Base-by-base conservation (phyloP, 2,329 filamentous ascomycete genomes). In the Diaporthe sp. region DNA sequence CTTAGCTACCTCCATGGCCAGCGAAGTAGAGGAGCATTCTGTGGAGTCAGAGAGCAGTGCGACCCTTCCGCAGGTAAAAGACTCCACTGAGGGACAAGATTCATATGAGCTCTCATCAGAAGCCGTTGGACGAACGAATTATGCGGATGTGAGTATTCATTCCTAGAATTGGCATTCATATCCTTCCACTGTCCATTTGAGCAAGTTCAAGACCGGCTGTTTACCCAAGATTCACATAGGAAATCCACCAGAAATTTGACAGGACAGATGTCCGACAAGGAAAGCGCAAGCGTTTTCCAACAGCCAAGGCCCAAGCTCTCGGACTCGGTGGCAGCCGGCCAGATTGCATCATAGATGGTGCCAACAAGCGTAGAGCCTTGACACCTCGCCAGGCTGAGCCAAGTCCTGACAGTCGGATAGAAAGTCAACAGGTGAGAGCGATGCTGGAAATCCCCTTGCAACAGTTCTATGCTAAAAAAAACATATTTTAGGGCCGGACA, bases 231-330 rank as follows among this genome's bases (percentile, higher is more conserved):
- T 7, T 0, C 6, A n/a, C 19, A 13, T 33, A 58, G 19, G 42
- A 28, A 5, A 61, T 13, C 38, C 15, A 45, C 13, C 25, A 64
- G 38, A 17, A 25, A 19, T 4, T 1, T 22, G 30, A 22, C 25
- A 17, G 15, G 38, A 45, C 58, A 7, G 25, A 30, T 15, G 6
- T 28, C 38, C 58, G 38, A 25, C 58, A 19, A 42, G n/a, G 38
- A 64, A 64, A 64, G 38, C 58, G 38, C 40, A 64, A 64, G 38
- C 38, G 58, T 12, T 19, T 64, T 22, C 38, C 25, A 45, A 64
- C 58, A 45, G 38, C 58, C 58, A 64, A 64, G 30, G 58, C 58
- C 8, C 38, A 30, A 38, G 58, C 35, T 30, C 15, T 45, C 3
- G 25, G 9, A 7, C 15, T 30, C 30, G 58, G 35, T 17, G 38